phyloP scores from a whole-genome alignment of 2,329 filamentous ascomycete species.

The Colletotrichum eleusines region DNA sequence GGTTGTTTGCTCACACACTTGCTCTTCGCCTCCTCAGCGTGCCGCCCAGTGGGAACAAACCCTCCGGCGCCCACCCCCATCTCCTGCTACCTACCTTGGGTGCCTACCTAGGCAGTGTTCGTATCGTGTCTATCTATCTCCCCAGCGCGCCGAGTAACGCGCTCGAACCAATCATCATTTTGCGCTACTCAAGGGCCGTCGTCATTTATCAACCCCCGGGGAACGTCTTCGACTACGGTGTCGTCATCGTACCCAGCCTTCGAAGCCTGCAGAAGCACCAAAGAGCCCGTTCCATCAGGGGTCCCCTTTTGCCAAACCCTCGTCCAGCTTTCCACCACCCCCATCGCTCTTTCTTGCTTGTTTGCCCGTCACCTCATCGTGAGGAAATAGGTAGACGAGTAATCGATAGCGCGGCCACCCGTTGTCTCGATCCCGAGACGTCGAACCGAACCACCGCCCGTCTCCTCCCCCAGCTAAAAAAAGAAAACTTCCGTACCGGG shows the following conservation, averaged over 20 bases:
- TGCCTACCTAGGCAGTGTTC: too few species aligned
- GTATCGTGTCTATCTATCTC: too few species aligned
- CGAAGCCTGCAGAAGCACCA: conserved; percentile 37
- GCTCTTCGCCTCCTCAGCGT: conserved; percentile 9
- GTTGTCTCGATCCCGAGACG: conserved; percentile 12
- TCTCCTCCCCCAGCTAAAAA: not conserved
- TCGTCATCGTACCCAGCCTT: conserved; percentile 38
- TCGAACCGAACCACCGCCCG: conserved; percentile 25
- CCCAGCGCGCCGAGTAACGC: not conserved
- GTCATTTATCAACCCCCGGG: not conserved
- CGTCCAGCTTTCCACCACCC: not conserved
- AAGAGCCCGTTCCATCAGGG: conserved; percentile 9
- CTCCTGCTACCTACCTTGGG: too few species aligned
- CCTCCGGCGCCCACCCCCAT: too few species aligned
- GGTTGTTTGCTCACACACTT: not conserved
- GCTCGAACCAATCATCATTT: conserved; percentile 30
- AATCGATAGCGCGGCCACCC: conserved; percentile 15
- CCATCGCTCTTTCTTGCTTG: not conserved
- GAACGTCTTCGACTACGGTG: conserved; percentile 31
- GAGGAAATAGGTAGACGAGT: conserved; percentile 22
- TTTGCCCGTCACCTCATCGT: conserved; percentile 29
- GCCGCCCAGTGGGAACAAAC: conserved; percentile 28
- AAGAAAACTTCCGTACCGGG: conserved; percentile 14
- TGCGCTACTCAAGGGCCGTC: conserved; percentile 20
- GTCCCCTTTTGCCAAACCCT: conserved; percentile 11